phyloP scores from a whole-genome alignment of 306 rosid genomes.

The Malus sieversii region DNA sequence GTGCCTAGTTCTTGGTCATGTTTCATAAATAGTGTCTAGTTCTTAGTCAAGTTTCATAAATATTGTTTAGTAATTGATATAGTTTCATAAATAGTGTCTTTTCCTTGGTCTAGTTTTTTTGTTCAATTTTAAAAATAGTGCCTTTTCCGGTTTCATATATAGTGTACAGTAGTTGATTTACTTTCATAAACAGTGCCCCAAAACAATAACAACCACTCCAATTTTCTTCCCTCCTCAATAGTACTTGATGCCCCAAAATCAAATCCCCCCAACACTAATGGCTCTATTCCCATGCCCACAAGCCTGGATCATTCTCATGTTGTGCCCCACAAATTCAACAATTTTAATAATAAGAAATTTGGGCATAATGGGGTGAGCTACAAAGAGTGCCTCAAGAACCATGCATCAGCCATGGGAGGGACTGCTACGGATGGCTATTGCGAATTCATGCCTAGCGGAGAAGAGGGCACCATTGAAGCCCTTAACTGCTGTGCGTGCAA shows the following conservation, averaged over 20 bases:
- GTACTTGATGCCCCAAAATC: neutral
- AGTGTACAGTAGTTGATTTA: too few relatives aligned
- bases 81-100: too few relatives aligned
- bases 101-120: too few relatives aligned
- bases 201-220: slow-evolving; percentile 10
- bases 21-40: too few relatives aligned
- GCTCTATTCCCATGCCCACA: neutral
- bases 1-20: too few relatives aligned
- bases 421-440: slow-evolving; percentile 83
- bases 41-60: too few relatives aligned
- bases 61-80: too few relatives aligned
- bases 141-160: too few relatives aligned
- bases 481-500: slow-evolving; percentile 76
- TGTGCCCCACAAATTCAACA: neutral
- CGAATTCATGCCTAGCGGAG: slow-evolving; percentile 86
- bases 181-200: neutral
- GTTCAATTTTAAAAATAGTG: too few relatives aligned
- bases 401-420: slow-evolving; percentile 87
- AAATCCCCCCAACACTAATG: neutral
- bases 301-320: neutral
- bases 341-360: too few relatives aligned
- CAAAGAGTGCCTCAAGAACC: slow-evolving; percentile 81
- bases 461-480: slow-evolving; percentile 72
- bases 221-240: slow-evolving; percentile 17
- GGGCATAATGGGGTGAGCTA: slow-evolving; percentile 28